Percentiles rank a stretch among this genome's conserved stretches.
phyloP scores from a whole-genome alignment of 208 protist species.

The Trichomonas gallinae region DNA sequence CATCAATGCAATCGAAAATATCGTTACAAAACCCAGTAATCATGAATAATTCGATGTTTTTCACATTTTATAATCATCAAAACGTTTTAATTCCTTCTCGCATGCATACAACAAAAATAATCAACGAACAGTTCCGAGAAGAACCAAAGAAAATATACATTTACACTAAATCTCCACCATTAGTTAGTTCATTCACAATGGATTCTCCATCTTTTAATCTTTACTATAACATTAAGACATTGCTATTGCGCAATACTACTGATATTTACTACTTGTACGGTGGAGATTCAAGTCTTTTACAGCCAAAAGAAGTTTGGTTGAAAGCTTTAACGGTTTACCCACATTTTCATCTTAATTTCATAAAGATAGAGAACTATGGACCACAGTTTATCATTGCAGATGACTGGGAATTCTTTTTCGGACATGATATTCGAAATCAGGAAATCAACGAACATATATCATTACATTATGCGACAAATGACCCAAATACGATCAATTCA shows the following conservation, averaged over 20 bases:
- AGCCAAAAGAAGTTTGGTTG: not conserved
- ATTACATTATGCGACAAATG: not conserved
- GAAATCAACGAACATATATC: not conserved
- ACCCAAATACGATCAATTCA: not conserved
- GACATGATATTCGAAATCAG: not conserved
- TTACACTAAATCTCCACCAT: not conserved
- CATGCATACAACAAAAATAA: not conserved
- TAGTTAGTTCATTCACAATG: not conserved
- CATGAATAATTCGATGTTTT: not conserved
- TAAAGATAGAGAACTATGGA: not conserved
- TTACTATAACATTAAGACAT: not conserved
- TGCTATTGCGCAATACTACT: not conserved
- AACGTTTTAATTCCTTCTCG: not conserved
- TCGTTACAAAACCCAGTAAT: not conserved
- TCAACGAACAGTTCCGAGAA: not conserved
- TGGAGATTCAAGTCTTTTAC: too few relatives aligned
- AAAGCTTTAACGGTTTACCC: not conserved
- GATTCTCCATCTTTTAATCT: not conserved
- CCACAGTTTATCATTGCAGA: not conserved
- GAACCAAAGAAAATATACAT: not conserved
- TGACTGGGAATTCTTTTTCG: not conserved
- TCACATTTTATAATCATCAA: not conserved
- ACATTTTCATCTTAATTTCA: not conserved
- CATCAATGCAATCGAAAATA: not conserved
- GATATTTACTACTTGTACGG: not conserved